A percentile compares a stretch with the other conserved stretches of the same genome.
Evolutionary conservation across 345 rosid species (phyloP).

Genomic region (Hibiscus tridactylites): DNA sequence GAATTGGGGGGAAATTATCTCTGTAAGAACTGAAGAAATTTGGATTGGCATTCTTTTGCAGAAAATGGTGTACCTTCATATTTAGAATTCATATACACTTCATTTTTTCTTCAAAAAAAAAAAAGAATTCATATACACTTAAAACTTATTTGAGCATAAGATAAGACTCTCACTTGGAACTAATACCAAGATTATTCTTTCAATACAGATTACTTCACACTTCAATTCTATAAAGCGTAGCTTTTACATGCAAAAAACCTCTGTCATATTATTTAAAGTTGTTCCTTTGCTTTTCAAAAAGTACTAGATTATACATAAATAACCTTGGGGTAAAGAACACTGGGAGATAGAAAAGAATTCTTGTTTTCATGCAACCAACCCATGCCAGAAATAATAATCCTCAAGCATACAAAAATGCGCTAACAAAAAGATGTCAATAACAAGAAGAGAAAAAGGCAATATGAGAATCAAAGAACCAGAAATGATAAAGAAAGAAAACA

Average conservation of each 20-base stretch:
- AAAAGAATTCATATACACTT: not conserved
- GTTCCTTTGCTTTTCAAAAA: not conserved
- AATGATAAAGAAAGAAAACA: not conserved
- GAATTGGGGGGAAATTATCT: not conserved
- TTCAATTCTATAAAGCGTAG: not conserved
- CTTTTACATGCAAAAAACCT: not conserved
- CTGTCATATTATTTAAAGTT: not conserved
- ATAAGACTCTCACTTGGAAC: not conserved
- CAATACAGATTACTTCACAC: not conserved
- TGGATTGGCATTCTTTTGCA: not conserved
- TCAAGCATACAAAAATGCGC: not conserved
- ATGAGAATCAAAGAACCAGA: not conserved
- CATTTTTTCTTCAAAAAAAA: too few species aligned
- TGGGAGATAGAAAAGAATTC: not conserved
- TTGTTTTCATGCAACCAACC: not conserved
- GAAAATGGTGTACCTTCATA: not conserved
- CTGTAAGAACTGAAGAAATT: not conserved
- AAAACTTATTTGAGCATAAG: not conserved
- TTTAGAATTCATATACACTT: not conserved
- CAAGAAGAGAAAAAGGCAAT: not conserved
- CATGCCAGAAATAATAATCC: not conserved
- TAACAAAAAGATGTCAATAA: not conserved
- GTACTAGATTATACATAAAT: not conserved
- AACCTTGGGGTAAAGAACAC: not conserved
- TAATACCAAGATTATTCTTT: not conserved